phyloP scores from a whole-genome alignment of 148 eudicot species.

The Cornus florida region DNA sequence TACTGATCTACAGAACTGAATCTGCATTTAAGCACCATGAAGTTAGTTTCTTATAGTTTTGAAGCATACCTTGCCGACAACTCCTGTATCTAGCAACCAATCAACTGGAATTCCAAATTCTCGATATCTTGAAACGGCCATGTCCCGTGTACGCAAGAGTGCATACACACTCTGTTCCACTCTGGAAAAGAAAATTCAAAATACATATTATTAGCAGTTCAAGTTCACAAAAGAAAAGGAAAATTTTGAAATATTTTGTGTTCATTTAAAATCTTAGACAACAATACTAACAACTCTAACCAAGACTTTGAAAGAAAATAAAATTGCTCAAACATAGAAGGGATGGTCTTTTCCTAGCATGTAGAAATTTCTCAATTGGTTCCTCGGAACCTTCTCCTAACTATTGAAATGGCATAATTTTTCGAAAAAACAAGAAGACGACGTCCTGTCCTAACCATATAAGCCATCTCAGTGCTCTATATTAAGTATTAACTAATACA shows the following conservation, averaged over 20 bases:
- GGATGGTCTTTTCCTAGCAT: background rate
- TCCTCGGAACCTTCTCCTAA: constrained; percentile 1
- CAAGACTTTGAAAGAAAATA: background rate
- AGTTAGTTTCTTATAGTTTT: background rate
- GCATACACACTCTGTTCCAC: constrained; percentile 96
- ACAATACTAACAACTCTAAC: background rate
- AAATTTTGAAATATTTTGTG: background rate
- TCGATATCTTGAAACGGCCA: constrained; percentile 87
- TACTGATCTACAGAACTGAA: background rate
- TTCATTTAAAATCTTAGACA: background rate
- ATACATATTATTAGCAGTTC: background rate
- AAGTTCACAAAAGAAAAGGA: background rate
- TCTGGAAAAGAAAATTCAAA: constrained; percentile 35
- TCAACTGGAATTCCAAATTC: constrained; percentile 91
- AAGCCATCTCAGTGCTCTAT: background rate
- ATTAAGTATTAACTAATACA: background rate
- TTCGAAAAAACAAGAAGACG: background rate
- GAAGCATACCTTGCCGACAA: constrained; percentile 85
- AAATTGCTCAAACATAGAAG: background rate
- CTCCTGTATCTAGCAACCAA: constrained; percentile 88
- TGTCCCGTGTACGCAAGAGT: constrained; percentile 85
- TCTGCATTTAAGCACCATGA: background rate
- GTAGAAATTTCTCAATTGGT: background rate
- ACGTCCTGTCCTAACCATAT: background rate
- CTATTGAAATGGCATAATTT: background rate